Evolutionary conservation across 1,284 basidiomycete genomes (phyloP).

Genomic region (Pseudozyma tsukubaensis): DNA sequence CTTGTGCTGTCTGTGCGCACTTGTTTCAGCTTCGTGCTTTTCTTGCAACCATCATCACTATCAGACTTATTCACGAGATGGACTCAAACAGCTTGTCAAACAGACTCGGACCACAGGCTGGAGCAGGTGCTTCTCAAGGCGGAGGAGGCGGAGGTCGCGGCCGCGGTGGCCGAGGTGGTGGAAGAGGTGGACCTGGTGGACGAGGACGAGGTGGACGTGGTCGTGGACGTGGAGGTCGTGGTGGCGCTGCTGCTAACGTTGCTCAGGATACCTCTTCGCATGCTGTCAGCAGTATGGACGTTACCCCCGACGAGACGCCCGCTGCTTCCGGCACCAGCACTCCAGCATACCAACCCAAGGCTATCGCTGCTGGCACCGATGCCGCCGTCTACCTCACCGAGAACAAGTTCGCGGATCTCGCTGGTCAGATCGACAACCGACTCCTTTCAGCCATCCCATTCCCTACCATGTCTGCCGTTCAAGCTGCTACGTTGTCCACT

Average conservation of each 20-base stretch:
- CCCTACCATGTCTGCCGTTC: conserved; percentile 70
- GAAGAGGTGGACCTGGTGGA: conserved; percentile 15
- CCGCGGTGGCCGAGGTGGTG: conserved; percentile 22
- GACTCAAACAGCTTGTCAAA: conserved; percentile 30
- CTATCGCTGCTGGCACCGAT: conserved; percentile 27
- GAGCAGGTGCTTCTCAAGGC: conserved; percentile 2
- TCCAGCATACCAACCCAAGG: conserved; percentile 26
- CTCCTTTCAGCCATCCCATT: conserved; percentile 66
- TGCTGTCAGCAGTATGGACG: conserved; percentile 70
- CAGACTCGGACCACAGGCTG: conserved; percentile 25
- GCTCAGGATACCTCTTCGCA: conserved; percentile 49
- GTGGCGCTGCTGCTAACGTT: conserved; percentile 34
- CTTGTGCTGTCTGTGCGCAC: conserved; percentile 18
- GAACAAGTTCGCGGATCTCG: conserved; percentile 44
- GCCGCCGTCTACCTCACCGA: conserved; percentile 45
- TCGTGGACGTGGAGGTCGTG: conserved; percentile 26
- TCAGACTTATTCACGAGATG: conserved; percentile 11
- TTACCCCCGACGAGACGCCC: conserved; percentile 41
- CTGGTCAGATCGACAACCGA: conserved; percentile 49
- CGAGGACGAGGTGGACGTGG: conserved; percentile 31
- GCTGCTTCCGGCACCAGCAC: conserved; percentile 26
- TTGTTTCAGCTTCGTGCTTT: not conserved
- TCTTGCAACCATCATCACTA: not conserved
- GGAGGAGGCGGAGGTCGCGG: conserved; percentile 14
- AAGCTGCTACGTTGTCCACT: conserved; percentile 71